Base-by-base conservation (phyloP, 352 stramenopile genomes). In the Globisporangium polare region DNA sequence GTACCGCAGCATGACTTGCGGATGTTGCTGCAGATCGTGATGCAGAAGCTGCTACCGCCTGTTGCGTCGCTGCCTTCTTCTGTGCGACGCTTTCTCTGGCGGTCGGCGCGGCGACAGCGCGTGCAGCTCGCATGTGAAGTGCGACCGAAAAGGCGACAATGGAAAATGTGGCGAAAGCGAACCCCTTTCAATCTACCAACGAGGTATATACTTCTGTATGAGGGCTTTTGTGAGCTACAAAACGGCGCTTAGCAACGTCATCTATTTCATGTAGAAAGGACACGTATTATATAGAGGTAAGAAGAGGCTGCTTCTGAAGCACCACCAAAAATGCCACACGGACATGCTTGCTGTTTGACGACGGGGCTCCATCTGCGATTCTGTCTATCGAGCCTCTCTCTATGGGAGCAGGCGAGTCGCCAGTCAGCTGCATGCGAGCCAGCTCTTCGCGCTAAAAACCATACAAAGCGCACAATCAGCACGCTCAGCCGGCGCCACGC, bases 401-500 rank as follows among this genome's bases (percentile, higher is more conserved):
- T 39, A 3, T 15, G 5, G n/a, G n/a, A n/a, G n/a, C n/a, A n/a
- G n/a, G n/a, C n/a, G n/a, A n/a, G n/a, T n/a, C n/a, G n/a, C n/a
- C n/a, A 43, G 37, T 18, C 6, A 17, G 3, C 37, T 4, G 7
- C 29, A 8, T 6, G 7, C 29, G 4, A 33, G 9, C 33, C 7
- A 37, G 33, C 33, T 37, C 33, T 9, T 37, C 9, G 5, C 22
- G 20, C 46, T 22, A 52, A 6, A 20, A 27, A 10, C 13, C 13
- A 20, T 20, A 2, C 24, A 18, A 26, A 31, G 15, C 45, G 4
- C 7, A 10, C 6, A 5, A 39, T n/a, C 2, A 10, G 5, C 13
- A 15, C 31, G 7, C 29, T 60, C 77, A 84, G 12, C 76, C 76
- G 13, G 67, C 68, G 18, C 76, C 76, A 31, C 76, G 73, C 68